phyloP scores from a whole-genome alignment of 805 yeast species.

The Trichomonascus vanleenenianus region DNA sequence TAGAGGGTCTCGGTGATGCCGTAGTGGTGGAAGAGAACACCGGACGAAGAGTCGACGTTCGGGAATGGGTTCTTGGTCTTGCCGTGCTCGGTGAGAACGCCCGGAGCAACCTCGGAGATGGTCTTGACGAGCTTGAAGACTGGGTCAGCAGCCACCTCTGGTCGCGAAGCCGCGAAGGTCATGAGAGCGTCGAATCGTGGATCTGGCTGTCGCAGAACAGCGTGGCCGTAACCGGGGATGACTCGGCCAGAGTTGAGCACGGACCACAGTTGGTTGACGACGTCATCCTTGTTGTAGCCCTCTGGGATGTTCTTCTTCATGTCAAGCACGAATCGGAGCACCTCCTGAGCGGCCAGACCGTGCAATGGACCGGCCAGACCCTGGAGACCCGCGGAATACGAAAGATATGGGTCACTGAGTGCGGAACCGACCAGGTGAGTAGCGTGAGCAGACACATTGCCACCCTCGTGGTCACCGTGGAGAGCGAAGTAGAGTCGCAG shows the following conservation, averaged over 20 bases:
- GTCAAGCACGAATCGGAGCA: constrained; percentile 69
- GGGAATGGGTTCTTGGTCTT: constrained; percentile 94
- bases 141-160: constrained; percentile 55
- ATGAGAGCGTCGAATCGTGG: constrained; percentile 84
- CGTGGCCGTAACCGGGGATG: constrained; percentile 86
- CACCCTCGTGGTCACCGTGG: constrained; percentile 88
- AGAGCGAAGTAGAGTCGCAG: constrained; percentile 75
- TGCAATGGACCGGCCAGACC: constrained; percentile 86
- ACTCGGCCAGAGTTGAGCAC: constrained; percentile 77
- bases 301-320: constrained; percentile 64
- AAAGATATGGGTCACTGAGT: constrained; percentile 66
- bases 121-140: constrained; percentile 70
- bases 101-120: constrained; percentile 78
- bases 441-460: constrained; percentile 81
- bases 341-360: constrained; percentile 86
- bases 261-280: constrained; percentile 72
- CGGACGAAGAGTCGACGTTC: constrained; percentile 83
- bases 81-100: constrained; percentile 72
- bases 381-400: constrained; percentile 74
- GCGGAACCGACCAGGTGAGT: constrained; percentile 84
- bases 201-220: constrained; percentile 80
- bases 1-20: constrained; percentile 75
- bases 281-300: constrained; percentile 57
- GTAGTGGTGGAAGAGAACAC: constrained; percentile 77
- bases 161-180: constrained; percentile 56